Evolutionary conservation across 768 basidiomycete species (phyloP).

Genomic region (Sporobolomyces roseus): DNA sequence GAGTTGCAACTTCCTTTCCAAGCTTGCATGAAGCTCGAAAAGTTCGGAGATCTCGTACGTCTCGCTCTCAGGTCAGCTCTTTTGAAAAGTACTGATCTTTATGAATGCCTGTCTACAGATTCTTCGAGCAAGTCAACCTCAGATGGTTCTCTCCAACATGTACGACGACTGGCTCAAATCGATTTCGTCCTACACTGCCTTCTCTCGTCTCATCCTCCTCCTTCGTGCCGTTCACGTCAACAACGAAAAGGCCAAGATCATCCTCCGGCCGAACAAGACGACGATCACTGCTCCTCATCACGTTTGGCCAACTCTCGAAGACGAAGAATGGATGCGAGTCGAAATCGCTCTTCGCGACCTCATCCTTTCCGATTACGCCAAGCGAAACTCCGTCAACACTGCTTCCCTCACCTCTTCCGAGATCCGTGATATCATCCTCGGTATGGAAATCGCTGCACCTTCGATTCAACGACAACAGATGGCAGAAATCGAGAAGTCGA

Average conservation of each 20-base stretch:
- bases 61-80: no score
- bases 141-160: constrained; percentile 97
- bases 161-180: constrained; percentile 99
- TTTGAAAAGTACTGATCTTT: no score
- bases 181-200: constrained; percentile 97
- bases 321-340: constrained; percentile 98
- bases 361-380: constrained; percentile 90
- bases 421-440: constrained; percentile 95
- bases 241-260: constrained; percentile 98
- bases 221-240: constrained; percentile 97
- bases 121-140: constrained; percentile 91
- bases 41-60: constrained; percentile 97
- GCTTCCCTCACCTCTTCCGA: constrained; percentile 94
- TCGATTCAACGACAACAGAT: constrained; percentile 94
- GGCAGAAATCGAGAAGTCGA: constrained; percentile 96
- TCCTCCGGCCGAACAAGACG: constrained; percentile 92
- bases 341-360: constrained; percentile 98
- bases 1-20: constrained; percentile 99
- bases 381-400: constrained; percentile 94
- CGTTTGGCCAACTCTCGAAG: constrained; percentile 87
- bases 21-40: constrained; percentile 99
- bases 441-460: constrained; percentile 95
- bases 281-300: constrained; percentile 97
- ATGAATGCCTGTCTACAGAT: constrained; percentile 24
- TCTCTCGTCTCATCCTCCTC: constrained; percentile 94